A percentile compares a stretch with the other conserved stretches of the same genome.
phyloP scores from a whole-genome alignment of 164 flowering plant genomes.

The Litsea cubeba region DNA sequence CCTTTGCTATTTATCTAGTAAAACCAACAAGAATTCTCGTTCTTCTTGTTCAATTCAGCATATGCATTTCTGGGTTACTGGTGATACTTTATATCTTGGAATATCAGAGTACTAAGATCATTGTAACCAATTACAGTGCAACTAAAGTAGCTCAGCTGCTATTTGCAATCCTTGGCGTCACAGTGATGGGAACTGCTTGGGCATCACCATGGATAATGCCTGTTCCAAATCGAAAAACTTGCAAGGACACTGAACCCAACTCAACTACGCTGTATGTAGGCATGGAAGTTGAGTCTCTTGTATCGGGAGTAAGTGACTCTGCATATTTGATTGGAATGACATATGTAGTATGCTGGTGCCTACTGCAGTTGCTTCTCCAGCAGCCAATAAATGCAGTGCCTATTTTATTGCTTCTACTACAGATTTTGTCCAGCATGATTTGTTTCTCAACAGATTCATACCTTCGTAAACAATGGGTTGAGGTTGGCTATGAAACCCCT shows the following conservation, averaged over 20 bases:
- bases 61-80: slow-evolving; percentile 39
- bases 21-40: slow-evolving; percentile 25
- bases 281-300: slow-evolving; percentile 8
- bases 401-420: slow-evolving; percentile 54
- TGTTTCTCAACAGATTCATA: slow-evolving; percentile 27
- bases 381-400: slow-evolving; percentile 75
- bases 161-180: slow-evolving; percentile 38
- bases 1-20: slow-evolving; percentile 26
- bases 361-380: slow-evolving; percentile 82
- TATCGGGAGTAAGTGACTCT: slow-evolving; percentile 33
- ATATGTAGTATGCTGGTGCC: slow-evolving; percentile 65
- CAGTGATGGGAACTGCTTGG: slow-evolving; percentile 29
- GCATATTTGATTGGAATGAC: slow-evolving; percentile 56
- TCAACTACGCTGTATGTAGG: slow-evolving; percentile 19
- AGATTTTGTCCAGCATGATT: slow-evolving; percentile 41
- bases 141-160: slow-evolving; percentile 45
- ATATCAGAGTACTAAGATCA: slow-evolving; percentile 28
- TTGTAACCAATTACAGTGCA: slow-evolving; percentile 30
- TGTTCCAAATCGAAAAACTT: slow-evolving; percentile 9
- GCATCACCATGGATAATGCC: slow-evolving; percentile 66
- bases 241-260: slow-evolving; percentile 8
- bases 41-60: slow-evolving; percentile 29
- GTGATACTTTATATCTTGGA: slow-evolving; percentile 42
- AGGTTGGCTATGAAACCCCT: slow-evolving; percentile 47
- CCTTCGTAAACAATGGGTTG: slow-evolving; percentile 60